A percentile compares a stretch with the other conserved stretches of the same genome.
Evolutionary conservation across 345 rosid species (phyloP).

Genomic region (Eucalyptus polybractea): DNA sequence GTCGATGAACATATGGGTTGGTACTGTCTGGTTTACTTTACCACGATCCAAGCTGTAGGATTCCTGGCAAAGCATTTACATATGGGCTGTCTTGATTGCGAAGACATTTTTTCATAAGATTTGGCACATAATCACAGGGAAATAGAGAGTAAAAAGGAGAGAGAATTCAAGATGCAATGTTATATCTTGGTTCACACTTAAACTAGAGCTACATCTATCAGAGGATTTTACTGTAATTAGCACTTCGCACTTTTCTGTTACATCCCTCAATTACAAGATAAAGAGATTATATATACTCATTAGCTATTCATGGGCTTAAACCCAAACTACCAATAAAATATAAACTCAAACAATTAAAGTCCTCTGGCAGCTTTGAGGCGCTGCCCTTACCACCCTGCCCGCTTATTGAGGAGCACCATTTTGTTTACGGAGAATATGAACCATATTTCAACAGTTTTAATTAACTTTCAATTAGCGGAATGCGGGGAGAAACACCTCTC

Average conservation of each 20-base stretch:
- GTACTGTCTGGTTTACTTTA: too few species aligned
- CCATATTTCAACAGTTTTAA: too few species aligned
- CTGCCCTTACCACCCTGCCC: not conserved
- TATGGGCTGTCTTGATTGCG: rapidly evolving
- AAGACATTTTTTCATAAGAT: not conserved
- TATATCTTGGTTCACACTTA: not conserved
- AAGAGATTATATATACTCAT: too few species aligned
- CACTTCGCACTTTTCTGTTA: rapidly evolving
- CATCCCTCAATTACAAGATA: rapidly evolving
- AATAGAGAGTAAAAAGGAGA: too few species aligned
- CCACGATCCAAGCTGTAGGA: too few species aligned
- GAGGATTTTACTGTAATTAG: rapidly evolving
- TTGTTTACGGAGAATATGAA: not conserved
- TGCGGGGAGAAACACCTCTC: rapidly evolving
- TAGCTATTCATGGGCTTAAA: rapidly evolving
- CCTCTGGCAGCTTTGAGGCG: rapidly evolving
- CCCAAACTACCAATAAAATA: rapidly evolving
- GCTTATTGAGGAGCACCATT: rapidly evolving
- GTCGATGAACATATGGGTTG: not conserved
- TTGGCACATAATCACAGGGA: rapidly evolving
- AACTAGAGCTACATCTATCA: rapidly evolving
- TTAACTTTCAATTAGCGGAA: not conserved
- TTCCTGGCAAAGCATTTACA: too few species aligned
- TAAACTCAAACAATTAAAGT: rapidly evolving
- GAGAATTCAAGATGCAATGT: not conserved